These are phyloP conservation scores for Penicillium bovifimosum DNA, from an alignment of 495 filamentous ascomycete genomes.

Conservation along the genomic window DNA sequence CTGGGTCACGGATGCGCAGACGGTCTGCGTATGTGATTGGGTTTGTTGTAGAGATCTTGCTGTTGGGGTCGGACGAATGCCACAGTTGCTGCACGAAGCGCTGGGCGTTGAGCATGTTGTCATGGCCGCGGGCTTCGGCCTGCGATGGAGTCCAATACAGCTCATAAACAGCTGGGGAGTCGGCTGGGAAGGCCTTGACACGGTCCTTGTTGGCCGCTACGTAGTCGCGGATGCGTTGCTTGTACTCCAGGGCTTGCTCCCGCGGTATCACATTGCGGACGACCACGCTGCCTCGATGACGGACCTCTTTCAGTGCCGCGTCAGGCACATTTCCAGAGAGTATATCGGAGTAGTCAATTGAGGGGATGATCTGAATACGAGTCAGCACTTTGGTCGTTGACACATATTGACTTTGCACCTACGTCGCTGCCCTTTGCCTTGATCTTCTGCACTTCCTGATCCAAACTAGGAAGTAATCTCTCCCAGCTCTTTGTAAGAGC, in stretches of 20 bases:
- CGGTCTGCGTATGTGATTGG: conserved; percentile 77
- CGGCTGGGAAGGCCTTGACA: conserved; percentile 49
- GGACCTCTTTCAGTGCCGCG: conserved; percentile 46
- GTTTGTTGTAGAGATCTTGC: conserved; percentile 57
- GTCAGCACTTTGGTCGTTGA: conserved; percentile 5
- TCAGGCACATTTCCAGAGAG: conserved; percentile 41
- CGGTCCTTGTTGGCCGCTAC: conserved; percentile 48
- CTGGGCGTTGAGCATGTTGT: conserved; percentile 64
- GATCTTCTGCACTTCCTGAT: conserved; percentile 41
- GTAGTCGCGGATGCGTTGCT: conserved; percentile 51
- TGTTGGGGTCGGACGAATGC: conserved; percentile 59
- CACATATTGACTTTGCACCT: conserved; percentile 8
- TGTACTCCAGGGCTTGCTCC: conserved; percentile 48
- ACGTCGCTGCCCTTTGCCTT: conserved; percentile 47
- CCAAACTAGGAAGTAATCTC: conserved; percentile 57
- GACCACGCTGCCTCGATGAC: conserved; percentile 58
- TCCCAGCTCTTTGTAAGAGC: conserved; percentile 62
- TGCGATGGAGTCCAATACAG: conserved; percentile 84
- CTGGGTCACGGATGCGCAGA: conserved; percentile 57
- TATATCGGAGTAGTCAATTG: conserved; percentile 52
- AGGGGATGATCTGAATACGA: conserved; percentile 48
- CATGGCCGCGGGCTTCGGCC: conserved; percentile 65
- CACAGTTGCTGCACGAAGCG: conserved; percentile 67
- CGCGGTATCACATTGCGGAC: conserved; percentile 58
- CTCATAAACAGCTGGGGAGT: conserved; percentile 75